Base-by-base conservation (phyloP, 78 protist genomes). In the Paratrimastix pyriformis region DNA sequence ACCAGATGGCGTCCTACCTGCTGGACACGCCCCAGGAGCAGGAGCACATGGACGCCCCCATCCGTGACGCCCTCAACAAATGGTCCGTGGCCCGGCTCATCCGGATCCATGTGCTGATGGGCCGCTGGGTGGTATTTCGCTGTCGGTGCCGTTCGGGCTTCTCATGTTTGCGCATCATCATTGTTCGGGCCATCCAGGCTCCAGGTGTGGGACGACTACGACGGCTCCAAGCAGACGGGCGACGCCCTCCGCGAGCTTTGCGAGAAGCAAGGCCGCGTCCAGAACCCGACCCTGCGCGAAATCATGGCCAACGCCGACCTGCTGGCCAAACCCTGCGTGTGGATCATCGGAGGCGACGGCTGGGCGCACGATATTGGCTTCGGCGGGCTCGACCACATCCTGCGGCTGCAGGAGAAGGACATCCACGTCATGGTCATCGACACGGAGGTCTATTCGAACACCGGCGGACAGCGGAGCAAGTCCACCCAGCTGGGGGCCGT, bases 271-370 rank as follows among this genome's bases (percentile, higher is more conserved):
- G 39, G 21, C 26, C 37, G 13, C 29, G 18, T 29, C 37, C 68
- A 15, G 26, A 15, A n/a, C 37, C 21, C 68, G 39, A 15, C 68
- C 21, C 68, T 62, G 15, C 18, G 18, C 18, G 26, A 35, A 33
- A 15, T 62, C 37, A 29, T 11, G 68, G 39, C 7, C 15, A 59
- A 2, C 24, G 8, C 11, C 37, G 82, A 78, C 44, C 15, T 78
- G 70, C 48, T 78, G 79, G 2, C 62, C 30, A 66, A 71, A 33
- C 35, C 24, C 38, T 76, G 81, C 26, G 40, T 32, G 46, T 87
- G 90, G 91, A 68, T 81, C 29, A 45, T 90, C 15, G 91, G 90
- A 5, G 88, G 88, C 33, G 94, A 90, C 40, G 91, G 84, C 35
- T 87, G 91, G 91, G 90, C 90, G 4, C 77, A 80, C 70, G 94